These are phyloP conservation scores for Pulveroboletus ravenelii DNA, from an alignment of 768 basidiomycete species.

Conservation along the genomic window DNA sequence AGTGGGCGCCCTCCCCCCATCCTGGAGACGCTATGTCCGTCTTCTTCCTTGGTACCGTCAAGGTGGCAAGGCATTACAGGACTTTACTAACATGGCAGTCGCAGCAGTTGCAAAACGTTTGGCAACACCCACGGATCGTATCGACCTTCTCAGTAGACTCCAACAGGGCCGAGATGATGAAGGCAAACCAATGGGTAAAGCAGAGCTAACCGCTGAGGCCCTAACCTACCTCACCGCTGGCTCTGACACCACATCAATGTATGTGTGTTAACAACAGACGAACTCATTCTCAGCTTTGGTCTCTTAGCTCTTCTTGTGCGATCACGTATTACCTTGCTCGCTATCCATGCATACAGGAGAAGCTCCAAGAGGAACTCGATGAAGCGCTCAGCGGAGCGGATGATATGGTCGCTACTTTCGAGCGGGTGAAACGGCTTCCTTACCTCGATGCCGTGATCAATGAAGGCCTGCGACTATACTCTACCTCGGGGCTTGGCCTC, in stretches of 20 bases:
- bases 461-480: conserved; percentile 81
- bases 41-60: conserved; percentile 73
- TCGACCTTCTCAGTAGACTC: conserved; percentile 78
- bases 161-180: conserved; percentile 71
- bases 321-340: conserved; percentile 80
- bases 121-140: conserved; percentile 63
- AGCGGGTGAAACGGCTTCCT: conserved; percentile 68
- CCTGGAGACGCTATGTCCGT: conserved; percentile 61
- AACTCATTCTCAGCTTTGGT: background rate
- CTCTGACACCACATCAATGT: conserved; percentile 93
- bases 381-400: conserved; percentile 52
- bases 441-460: conserved; percentile 87
- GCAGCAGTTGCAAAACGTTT: conserved; percentile 75
- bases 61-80: conserved; percentile 61
- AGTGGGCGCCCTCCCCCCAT: conserved; percentile 71
- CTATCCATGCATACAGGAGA: conserved; percentile 59
- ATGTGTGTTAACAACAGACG: conserved; percentile 17
- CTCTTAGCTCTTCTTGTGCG: conserved; percentile 77
- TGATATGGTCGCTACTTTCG: conserved; percentile 56
- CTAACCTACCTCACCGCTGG: conserved; percentile 84
- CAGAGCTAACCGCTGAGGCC: conserved; percentile 86
- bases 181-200: conserved; percentile 74
- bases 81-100: conserved; percentile 73
- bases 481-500: conserved; percentile 78
- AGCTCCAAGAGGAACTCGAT: conserved; percentile 74